phyloP scores from a whole-genome alignment of 768 basidiomycete species.

The Tylopilus sp. region DNA sequence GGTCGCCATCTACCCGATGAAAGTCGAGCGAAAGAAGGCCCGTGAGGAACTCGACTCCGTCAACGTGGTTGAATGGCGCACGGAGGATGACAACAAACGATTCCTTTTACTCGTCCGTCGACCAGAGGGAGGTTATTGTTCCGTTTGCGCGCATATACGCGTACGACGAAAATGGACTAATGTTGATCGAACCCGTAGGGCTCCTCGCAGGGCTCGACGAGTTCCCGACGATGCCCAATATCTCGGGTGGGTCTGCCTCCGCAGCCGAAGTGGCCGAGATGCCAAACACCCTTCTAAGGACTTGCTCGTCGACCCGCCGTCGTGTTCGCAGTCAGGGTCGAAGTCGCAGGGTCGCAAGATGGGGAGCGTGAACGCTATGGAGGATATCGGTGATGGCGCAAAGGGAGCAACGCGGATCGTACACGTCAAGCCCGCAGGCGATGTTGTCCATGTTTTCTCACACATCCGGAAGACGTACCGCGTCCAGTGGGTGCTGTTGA shows the following conservation, averaged over 20 bases:
- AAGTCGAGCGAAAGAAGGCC: constrained; percentile 73
- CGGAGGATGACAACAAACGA: constrained; percentile 36
- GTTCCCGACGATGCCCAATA: constrained; percentile 62
- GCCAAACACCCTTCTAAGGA: constrained; percentile 37
- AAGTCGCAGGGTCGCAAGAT: neutral
- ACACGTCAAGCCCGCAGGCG: constrained; percentile 50
- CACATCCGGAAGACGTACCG: constrained; percentile 88
- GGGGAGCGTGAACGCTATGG: neutral
- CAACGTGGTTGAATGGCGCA: constrained; percentile 79
- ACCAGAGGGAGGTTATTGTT: constrained; percentile 70
- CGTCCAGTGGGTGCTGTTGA: constrained; percentile 65
- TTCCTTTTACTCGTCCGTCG: constrained; percentile 77
- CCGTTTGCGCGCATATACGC: neutral
- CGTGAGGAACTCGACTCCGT: constrained; percentile 84
- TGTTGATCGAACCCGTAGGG: constrained; percentile 43
- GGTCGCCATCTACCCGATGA: constrained; percentile 88
- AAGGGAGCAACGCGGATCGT: constrained; percentile 32
- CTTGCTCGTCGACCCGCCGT: constrained; percentile 36
- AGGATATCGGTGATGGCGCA: neutral
- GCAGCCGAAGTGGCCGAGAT: constrained; percentile 31
- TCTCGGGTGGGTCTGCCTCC: constrained; percentile 42
- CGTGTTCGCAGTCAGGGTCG: constrained; percentile 4
- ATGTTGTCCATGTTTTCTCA: constrained; percentile 81
- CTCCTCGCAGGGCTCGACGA: constrained; percentile 89
- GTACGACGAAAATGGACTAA: constrained; percentile 1